Percentiles rank a stretch among this genome's conserved stretches.
Evolutionary conservation across 495 filamentous ascomycete species (phyloP).

Genomic region (Penicillium chermesinum): DNA sequence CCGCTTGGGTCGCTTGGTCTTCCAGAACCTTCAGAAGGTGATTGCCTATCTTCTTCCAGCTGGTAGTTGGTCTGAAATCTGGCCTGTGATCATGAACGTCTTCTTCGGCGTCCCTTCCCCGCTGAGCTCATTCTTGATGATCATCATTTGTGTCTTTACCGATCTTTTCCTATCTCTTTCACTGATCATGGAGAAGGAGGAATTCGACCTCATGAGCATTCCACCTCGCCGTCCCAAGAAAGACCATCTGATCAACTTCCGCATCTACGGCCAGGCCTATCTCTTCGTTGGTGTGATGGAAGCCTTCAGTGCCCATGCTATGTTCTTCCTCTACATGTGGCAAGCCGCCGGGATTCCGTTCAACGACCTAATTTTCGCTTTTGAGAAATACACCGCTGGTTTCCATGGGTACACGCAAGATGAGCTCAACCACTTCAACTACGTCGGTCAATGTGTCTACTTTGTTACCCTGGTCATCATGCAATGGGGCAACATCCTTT

Average conservation of each 20-base stretch:
- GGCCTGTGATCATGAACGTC: conserved; percentile 69
- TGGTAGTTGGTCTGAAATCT: conserved; percentile 67
- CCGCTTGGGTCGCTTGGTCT: conserved; percentile 51
- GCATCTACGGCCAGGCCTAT: conserved; percentile 48
- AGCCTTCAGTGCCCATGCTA: conserved; percentile 41
- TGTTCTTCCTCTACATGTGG: conserved; percentile 51
- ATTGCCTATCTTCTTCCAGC: conserved; percentile 59
- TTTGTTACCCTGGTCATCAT: conserved; percentile 65
- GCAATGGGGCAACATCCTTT: conserved; percentile 49
- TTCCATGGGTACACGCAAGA: conserved; percentile 44
- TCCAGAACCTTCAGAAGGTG: conserved; percentile 56
- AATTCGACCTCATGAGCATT: conserved; percentile 61
- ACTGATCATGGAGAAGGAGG: conserved; percentile 64
- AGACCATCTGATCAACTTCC: conserved; percentile 52
- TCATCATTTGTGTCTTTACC: conserved; percentile 67
- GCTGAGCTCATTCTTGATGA: conserved; percentile 66
- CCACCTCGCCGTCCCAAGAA: conserved; percentile 57
- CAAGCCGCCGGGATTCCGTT: conserved; percentile 41
- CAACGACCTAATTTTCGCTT: conserved; percentile 40
- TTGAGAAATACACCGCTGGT: conserved; percentile 41
- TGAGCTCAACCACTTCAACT: conserved; percentile 39
- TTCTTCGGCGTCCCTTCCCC: conserved; percentile 66
- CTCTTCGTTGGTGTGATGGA: conserved; percentile 49
- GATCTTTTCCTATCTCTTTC: conserved; percentile 54
- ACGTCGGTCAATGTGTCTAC: conserved; percentile 59